A percentile compares a stretch with the other conserved stretches of the same genome.
Evolutionary conservation across 352 stramenopile genomes (phyloP).

Genomic region (Aphanomyces astaci): DNA sequence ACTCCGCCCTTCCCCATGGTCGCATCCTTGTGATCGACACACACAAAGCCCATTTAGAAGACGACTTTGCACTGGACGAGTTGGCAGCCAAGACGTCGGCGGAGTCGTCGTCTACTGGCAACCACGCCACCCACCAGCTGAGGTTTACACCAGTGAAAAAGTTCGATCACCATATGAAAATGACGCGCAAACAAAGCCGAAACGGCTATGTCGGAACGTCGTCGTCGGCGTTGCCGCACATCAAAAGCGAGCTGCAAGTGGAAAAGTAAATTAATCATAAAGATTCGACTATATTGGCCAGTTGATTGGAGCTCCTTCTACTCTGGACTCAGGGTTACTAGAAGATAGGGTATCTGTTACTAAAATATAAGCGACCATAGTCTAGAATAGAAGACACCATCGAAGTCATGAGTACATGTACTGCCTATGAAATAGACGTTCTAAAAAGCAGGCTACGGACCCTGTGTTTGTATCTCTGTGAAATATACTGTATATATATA

Average conservation of each 20-base stretch:
- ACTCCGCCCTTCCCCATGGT: no score
- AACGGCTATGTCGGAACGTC: background rate
- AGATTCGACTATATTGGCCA: background rate
- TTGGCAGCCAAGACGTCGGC: background rate
- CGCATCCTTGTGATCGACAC: background rate
- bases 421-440: no score
- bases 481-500: no score
- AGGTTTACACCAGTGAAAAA: background rate
- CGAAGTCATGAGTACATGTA: no score
- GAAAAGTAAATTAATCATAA: background rate
- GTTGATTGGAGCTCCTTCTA: no score
- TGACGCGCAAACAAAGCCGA: constrained; percentile 9
- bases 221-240: constrained; percentile 4
- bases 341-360: no score
- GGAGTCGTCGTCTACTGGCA: background rate
- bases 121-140: background rate
- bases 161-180: constrained; percentile 23
- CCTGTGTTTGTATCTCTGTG: no score
- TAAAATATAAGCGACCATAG: no score
- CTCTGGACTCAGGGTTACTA: no score
- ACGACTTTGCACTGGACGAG: background rate
- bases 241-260: constrained; percentile 13
- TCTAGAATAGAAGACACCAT: no score
- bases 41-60: background rate
- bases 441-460: no score